A percentile compares a stretch with the other conserved stretches of the same genome.
These are phyloP conservation scores for Phialophora tarda DNA, from an alignment of 2,329 filamentous ascomycete genomes.

Conservation along the genomic window DNA sequence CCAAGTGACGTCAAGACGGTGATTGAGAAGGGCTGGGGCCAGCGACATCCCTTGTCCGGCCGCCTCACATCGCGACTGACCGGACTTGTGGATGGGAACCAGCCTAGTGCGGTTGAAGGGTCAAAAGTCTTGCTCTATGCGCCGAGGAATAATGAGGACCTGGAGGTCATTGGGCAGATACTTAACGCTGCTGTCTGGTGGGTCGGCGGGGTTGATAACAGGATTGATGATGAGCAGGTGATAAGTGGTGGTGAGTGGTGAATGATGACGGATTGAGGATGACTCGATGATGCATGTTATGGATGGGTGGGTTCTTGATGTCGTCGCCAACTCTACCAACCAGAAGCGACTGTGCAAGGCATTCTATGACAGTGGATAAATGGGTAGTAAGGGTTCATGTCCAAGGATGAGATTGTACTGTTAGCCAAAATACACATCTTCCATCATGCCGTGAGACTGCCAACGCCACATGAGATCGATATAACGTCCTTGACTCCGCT, in stretches of 20 bases:
- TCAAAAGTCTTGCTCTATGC: constrained; percentile 44
- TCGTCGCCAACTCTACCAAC: background rate
- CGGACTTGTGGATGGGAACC: constrained; percentile 2
- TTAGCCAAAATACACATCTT: background rate
- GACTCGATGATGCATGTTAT: background rate
- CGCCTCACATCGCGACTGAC: constrained; percentile 26
- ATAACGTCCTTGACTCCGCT: background rate
- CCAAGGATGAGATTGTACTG: constrained; percentile 2
- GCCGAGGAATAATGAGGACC: constrained; percentile 44
- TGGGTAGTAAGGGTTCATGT: background rate
- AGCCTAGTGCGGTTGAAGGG: constrained; percentile 4
- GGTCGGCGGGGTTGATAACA: constrained; percentile 29
- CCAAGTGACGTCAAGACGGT: constrained; percentile 76
- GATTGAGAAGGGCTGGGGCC: constrained; percentile 77
- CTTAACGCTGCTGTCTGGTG: constrained; percentile 44
- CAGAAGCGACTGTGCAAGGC: background rate
- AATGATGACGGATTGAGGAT: background rate
- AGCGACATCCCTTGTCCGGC: constrained; percentile 60
- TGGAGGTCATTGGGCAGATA: constrained; percentile 44
- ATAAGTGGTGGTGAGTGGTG: background rate
- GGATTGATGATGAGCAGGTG: constrained; percentile 24
- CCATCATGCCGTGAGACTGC: background rate
- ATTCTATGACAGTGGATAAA: background rate
- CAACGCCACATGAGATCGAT: background rate
- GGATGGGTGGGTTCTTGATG: constrained; percentile 5